Percentiles rank a stretch among this genome's conserved stretches.
phyloP scores from a whole-genome alignment of 306 rosid genomes.

The barrel medic (Medicago truncatula) region MtrunA17r5.0-ANR NC_053043.1:17638001-17638500 shows the following conservation, averaged over 20 bases:
- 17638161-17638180: constrained; percentile 67
- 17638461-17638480: not conserved
- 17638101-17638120: constrained; percentile 70
- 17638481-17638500: too few relatives aligned
- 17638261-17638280: constrained; percentile 81
- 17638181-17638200: constrained; percentile 72
- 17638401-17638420: constrained; percentile 73
- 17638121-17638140: constrained; percentile 75
- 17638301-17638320: constrained; percentile 47
- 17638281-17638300: constrained; percentile 73
- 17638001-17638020: constrained; percentile 56
- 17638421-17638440: constrained; percentile 56
- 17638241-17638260: constrained; percentile 79
- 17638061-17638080: constrained; percentile 66
- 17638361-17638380: constrained; percentile 48
- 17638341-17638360: constrained; percentile 50
- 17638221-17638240: constrained; percentile 80
- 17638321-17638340: constrained; percentile 70
- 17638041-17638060: constrained; percentile 76
- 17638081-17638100: constrained; percentile 72
- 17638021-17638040: constrained; percentile 52
- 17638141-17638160: constrained; percentile 45
- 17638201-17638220: constrained; percentile 80
- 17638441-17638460: not conserved
- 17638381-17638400: constrained; percentile 74